Evolutionary conservation across 805 yeast species (phyloP).

Genomic region (Candida pini): DNA sequence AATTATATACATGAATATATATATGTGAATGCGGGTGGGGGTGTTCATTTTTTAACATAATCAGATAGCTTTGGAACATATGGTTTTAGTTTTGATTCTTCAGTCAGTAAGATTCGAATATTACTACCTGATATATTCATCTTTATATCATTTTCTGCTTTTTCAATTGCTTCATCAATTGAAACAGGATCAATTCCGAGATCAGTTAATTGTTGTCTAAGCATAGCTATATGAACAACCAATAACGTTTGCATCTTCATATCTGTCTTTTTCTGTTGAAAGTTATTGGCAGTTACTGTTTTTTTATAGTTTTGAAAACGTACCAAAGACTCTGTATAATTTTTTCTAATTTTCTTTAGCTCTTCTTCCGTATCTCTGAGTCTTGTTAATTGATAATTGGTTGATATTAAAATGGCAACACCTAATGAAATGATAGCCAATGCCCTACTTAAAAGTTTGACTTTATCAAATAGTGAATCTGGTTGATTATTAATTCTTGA

Average conservation of each 20-base stretch:
- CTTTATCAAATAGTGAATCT: slow-evolving; percentile 8
- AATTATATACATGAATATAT: too few species aligned
- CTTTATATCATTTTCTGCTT: slow-evolving; percentile 54
- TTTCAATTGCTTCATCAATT: slow-evolving; percentile 46
- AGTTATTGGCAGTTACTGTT: slow-evolving; percentile 45
- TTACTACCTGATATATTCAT: slow-evolving; percentile 51
- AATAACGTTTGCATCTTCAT: slow-evolving; percentile 49
- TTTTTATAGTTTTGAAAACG: slow-evolving; percentile 46
- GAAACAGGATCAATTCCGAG: slow-evolving; percentile 51
- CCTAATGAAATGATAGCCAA: slow-evolving; percentile 6
- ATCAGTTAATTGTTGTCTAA: slow-evolving; percentile 56
- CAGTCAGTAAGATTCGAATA: slow-evolving; percentile 58
- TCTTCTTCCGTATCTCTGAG: slow-evolving; percentile 17
- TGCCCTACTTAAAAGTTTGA: slow-evolving; percentile 7
- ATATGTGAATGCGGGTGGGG: too few species aligned
- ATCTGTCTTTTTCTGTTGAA: slow-evolving; percentile 46
- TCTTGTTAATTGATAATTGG: not conserved
- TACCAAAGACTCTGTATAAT: slow-evolving; percentile 35
- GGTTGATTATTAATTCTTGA: too few species aligned
- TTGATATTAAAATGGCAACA: not conserved
- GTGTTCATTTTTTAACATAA: slow-evolving; percentile 47
- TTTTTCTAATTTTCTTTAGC: slow-evolving; percentile 17
- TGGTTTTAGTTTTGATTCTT: slow-evolving; percentile 42
- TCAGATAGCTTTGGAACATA: slow-evolving; percentile 57
- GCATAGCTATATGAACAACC: slow-evolving; percentile 61